Conservation (phyloP, 352 stramenopile species). For the Peronospora belbahrii region DNA sequence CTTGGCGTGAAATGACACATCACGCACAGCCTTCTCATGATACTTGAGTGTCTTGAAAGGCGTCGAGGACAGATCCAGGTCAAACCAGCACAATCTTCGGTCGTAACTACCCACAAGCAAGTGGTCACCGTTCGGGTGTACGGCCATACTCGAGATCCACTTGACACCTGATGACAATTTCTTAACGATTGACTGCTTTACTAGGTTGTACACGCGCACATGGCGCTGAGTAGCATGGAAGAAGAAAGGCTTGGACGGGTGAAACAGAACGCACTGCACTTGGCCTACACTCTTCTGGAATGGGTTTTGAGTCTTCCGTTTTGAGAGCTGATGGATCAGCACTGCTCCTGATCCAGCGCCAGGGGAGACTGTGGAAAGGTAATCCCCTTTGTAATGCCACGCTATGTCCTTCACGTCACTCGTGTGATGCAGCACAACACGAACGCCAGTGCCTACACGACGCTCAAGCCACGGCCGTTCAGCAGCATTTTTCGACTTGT, state of each 20-base stretch:
- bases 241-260: conserved; percentile 98
- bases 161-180: conserved; percentile 96
- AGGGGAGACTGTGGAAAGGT: conserved; percentile 93
- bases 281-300: conserved; percentile 93
- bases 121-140: conserved; percentile 98
- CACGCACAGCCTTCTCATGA: conserved; percentile 94
- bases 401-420: conserved; percentile 88
- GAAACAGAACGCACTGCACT: conserved; percentile 95
- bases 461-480: conserved; percentile 61
- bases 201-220: conserved; percentile 98
- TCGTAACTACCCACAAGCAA: conserved; percentile 97
- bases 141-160: conserved; percentile 98
- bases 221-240: conserved; percentile 99
- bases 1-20: conserved; percentile 90
- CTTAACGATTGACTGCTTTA: conserved; percentile 97
- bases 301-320: conserved; percentile 94
- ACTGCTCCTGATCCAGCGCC: conserved; percentile 87
- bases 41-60: conserved; percentile 99
- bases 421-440: conserved; percentile 83
- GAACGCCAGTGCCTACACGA: conserved; percentile 72
- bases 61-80: conserved; percentile 95
- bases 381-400: conserved; percentile 99
- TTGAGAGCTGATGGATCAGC: conserved; percentile 98
- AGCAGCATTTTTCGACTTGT: conserved; percentile 44
- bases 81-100: conserved; percentile 97